Base-by-base conservation (phyloP, 768 basidiomycete genomes). In the Lanmaoa rubissima region DNA sequence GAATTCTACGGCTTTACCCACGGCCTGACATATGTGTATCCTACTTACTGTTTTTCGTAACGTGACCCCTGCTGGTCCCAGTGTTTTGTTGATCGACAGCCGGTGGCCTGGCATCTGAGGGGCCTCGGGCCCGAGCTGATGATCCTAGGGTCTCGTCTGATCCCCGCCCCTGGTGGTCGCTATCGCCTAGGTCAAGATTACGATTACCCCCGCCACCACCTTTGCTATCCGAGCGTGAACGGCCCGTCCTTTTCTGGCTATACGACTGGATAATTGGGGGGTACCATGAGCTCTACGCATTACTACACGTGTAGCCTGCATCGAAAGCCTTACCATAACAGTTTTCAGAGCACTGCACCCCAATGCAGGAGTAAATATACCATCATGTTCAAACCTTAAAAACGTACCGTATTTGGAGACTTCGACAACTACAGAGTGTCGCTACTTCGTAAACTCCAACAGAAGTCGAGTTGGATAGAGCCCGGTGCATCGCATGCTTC, bases 381-480 rank as follows among this genome's bases (percentile, higher is more conserved):
- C 58, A 59, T 31, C 48, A 43, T 28, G 40, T 51, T 46, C 42
- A 67, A 64, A 62, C 7, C 54, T 63, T 16, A 4, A 17, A 59
- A 54, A 79, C 82, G 48, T 73, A 89, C 86, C 94, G 79, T 63
- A 97, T 93, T 67, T 97, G 94, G 55, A 98, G 75, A 67, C 90
- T 89, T 60, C 92, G 83, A 69, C 89, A 91, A 61, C 85, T 90
- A 67, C 92, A 94, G 5, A 98, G 75, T 3, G 95, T 96, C 10
- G 95, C 92, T 11, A 97, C 94, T 70, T 97, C 94, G 69, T 98
- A 98, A 43, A 98, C 89, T 28, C 90, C 91, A 19, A 95, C 91
- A 28, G 90, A 92, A 13, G 88, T 92, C 31, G 85, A 82, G 65
- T 92, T 91, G 34, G 87, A 89, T 32, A 98, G 73, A 16, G 88